Conservation (phyloP, 2,329 filamentous ascomycete genomes). For the Thermothelomyces thermophilus region DNA sequence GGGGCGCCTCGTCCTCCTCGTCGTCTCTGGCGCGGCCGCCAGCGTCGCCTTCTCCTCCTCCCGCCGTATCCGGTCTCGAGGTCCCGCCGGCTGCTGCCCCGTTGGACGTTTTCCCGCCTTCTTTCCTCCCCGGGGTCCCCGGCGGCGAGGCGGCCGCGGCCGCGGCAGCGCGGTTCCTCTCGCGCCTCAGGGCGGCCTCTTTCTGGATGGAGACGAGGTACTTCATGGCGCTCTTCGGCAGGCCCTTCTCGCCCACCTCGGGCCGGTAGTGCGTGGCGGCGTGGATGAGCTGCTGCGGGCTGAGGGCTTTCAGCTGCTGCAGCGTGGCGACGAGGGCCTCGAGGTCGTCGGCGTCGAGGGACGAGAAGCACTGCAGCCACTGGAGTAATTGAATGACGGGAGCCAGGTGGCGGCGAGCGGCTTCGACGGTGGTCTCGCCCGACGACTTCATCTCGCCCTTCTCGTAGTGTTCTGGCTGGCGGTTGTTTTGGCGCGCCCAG, state of each 20-base stretch:
- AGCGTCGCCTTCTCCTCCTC: constrained; percentile 23
- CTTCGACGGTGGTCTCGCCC: constrained; percentile 81
- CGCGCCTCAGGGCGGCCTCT: constrained; percentile 57
- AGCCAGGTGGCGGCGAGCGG: constrained; percentile 74
- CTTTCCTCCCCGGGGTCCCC: constrained; percentile 36
- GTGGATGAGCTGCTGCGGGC: constrained; percentile 83
- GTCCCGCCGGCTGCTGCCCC: constrained; percentile 34
- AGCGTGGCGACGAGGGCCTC: constrained; percentile 84
- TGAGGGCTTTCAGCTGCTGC: constrained; percentile 79
- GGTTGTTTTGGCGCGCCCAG: constrained; percentile 90
- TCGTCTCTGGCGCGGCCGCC: constrained; percentile 34
- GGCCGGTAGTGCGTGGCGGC: constrained; percentile 87
- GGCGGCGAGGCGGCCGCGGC: constrained; percentile 36
- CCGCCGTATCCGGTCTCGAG: constrained; percentile 19
- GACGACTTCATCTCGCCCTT: constrained; percentile 78
- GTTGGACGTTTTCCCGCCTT: constrained; percentile 32
- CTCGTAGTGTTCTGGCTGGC: constrained; percentile 92
- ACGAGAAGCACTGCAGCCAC: constrained; percentile 97
- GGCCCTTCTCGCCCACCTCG: constrained; percentile 88
- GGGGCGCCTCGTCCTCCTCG: constrained; percentile 62
- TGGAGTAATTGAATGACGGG: constrained; percentile 91
- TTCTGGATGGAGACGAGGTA: constrained; percentile 76
- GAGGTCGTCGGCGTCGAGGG: constrained; percentile 74
- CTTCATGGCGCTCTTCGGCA: constrained; percentile 82
- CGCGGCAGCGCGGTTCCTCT: constrained; percentile 44